Percentiles rank a stretch among this genome's conserved stretches.
Conservation (phyloP, 768 basidiomycete species). For the Mycena venus region DNA sequence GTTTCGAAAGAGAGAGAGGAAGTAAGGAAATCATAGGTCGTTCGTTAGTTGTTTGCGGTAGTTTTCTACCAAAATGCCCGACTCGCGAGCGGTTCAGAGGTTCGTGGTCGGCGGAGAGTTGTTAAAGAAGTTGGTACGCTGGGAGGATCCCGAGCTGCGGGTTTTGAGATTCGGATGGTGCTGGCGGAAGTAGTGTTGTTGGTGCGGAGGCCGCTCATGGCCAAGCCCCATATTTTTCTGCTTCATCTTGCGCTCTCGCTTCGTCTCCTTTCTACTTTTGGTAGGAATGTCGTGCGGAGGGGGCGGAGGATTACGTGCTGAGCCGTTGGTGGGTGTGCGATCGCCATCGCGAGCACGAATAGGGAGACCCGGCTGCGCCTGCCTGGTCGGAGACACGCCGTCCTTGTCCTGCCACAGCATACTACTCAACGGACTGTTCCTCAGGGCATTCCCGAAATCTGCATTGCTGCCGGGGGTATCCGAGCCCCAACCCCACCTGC, state of each 20-base stretch:
- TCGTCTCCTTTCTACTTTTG: conserved; percentile 74
- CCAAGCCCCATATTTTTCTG: conserved; percentile 65
- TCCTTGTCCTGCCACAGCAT: conserved; percentile 66
- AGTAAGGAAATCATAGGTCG: not conserved
- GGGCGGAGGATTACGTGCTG: conserved; percentile 47
- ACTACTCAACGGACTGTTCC: conserved; percentile 66
- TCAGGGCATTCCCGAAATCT: conserved; percentile 65
- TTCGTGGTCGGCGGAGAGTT: conserved; percentile 37
- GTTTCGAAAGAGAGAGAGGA: not conserved
- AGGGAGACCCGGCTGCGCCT: conserved; percentile 57
- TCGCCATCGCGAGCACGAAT: conserved; percentile 66
- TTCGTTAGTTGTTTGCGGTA: not conserved
- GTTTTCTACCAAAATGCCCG: not conserved
- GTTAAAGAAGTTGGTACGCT: conserved; percentile 56
- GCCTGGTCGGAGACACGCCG: conserved; percentile 15
- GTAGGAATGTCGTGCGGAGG: conserved; percentile 54
- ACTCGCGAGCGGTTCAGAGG: not conserved
- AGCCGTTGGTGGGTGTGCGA: conserved; percentile 63
- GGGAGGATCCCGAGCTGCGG: conserved; percentile 67
- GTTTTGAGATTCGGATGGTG: conserved; percentile 77
- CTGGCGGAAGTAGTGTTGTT: conserved; percentile 67
- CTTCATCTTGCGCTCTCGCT: conserved; percentile 78
- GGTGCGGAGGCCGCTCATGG: conserved; percentile 59
- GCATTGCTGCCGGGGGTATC: conserved; percentile 51
- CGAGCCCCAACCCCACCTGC: conserved; percentile 72